phyloP scores from a whole-genome alignment of 345 rosid genomes.

The Linum usitatissimum region DNA sequence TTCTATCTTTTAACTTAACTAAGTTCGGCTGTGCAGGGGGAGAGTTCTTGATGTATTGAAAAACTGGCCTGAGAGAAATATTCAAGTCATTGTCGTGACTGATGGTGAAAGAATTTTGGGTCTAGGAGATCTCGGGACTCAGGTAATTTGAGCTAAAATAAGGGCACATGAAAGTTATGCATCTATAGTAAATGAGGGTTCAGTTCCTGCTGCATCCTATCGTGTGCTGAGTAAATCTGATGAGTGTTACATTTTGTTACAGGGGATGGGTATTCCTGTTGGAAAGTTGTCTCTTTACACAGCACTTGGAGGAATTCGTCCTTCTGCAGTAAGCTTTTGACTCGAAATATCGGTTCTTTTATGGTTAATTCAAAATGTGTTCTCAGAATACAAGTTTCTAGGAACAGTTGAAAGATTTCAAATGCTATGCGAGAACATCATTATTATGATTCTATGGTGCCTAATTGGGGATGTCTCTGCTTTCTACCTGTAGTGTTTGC shows the following conservation, averaged over 20 bases:
- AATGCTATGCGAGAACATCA: too few relatives aligned
- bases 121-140: neutral
- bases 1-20: neutral
- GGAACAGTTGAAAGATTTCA: neutral
- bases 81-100: slow-evolving; percentile 6
- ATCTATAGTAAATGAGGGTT: neutral
- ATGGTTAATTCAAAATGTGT: neutral
- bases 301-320: slow-evolving; percentile 5
- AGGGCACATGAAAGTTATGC: neutral
- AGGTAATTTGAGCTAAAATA: neutral
- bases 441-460: neutral
- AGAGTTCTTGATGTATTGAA: slow-evolving; percentile 1
- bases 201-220: neutral
- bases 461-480: neutral
- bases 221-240: neutral
- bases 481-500: neutral
- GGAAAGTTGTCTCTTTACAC: slow-evolving; percentile 3
- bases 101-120: slow-evolving; percentile 5
- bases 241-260: neutral
- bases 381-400: neutral
- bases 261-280: slow-evolving; percentile 7
- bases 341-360: neutral
- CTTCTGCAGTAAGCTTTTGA: neutral
- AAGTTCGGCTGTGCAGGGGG: neutral
- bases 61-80: slow-evolving; percentile 4